Evolutionary conservation across 2,329 filamentous ascomycete species (phyloP).

Genomic region (Aspergillus carbonarius): DNA sequence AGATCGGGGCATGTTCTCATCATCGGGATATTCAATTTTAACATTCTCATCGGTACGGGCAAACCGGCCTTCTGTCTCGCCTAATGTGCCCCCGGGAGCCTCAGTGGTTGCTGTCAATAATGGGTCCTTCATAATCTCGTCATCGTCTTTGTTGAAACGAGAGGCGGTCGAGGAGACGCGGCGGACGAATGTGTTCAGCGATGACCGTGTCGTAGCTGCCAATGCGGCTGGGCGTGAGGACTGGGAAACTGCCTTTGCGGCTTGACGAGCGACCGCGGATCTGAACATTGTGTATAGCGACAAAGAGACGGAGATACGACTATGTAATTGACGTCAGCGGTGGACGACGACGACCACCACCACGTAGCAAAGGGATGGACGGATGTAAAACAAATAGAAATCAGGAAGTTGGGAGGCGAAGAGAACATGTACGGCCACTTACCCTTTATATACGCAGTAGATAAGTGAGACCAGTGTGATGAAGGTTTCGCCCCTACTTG

Average conservation of each 20-base stretch:
- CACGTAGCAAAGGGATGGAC: not conserved
- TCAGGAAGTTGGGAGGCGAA: not conserved
- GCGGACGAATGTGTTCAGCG: constrained; percentile 21
- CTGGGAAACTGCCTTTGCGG: constrained; percentile 24
- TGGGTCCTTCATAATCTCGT: constrained; percentile 27
- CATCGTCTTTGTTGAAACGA: constrained; percentile 26
- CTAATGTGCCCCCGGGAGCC: constrained; percentile 31
- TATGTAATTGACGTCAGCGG: not conserved
- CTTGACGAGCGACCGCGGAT: constrained; percentile 26
- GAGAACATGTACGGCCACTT: constrained; percentile 3
- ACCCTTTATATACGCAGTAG: not conserved
- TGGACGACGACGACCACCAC: not conserved
- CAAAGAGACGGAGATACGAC: not conserved
- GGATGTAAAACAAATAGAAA: not conserved
- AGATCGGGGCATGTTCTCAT: constrained; percentile 69
- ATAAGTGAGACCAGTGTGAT: not conserved
- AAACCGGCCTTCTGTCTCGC: constrained; percentile 62
- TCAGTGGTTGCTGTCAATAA: constrained; percentile 29
- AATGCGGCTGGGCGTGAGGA: constrained; percentile 21
- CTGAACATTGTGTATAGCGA: constrained; percentile 28
- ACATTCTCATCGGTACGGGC: constrained; percentile 79
- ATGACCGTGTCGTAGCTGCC: constrained; percentile 14
- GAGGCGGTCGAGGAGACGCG: constrained; percentile 31
- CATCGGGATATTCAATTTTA: constrained; percentile 74
- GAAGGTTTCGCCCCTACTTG: not conserved